Evolutionary conservation across 305 asterid species (phyloP).

Genomic region (Solanum hybrid): DNA sequence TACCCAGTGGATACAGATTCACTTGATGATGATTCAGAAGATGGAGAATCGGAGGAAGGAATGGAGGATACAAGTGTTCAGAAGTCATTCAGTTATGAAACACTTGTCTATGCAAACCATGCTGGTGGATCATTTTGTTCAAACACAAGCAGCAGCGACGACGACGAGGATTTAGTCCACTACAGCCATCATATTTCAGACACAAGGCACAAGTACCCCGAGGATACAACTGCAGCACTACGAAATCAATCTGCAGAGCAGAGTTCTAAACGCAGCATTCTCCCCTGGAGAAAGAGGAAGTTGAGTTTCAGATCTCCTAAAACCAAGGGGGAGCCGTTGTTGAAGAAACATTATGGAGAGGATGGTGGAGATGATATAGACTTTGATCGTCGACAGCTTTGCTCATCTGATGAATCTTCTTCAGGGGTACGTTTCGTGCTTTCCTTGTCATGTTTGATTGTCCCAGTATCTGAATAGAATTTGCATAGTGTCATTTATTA

Average conservation of each 20-base stretch:
- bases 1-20: conserved; percentile 9
- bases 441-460: not conserved
- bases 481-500: not conserved
- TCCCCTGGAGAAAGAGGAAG: conserved; percentile 73
- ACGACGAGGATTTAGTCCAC: conserved; percentile 56
- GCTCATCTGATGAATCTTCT: conserved; percentile 56
- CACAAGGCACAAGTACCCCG: not conserved
- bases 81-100: conserved; percentile 54
- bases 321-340: conserved; percentile 62
- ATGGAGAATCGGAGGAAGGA: conserved; percentile 26
- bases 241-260: conserved; percentile 22
- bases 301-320: conserved; percentile 55
- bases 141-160: conserved; percentile 38
- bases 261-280: conserved; percentile 39
- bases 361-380: conserved; percentile 93
- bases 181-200: conserved; percentile 27
- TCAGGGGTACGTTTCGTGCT: conserved; percentile 2
- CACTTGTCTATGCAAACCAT: conserved; percentile 52
- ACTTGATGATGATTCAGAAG: not conserved
- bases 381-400: conserved; percentile 70
- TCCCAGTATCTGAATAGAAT: not conserved
- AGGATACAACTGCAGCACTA: conserved; percentile 13
- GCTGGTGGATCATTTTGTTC: conserved; percentile 32
- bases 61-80: conserved; percentile 14
- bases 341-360: conserved; percentile 58